These are phyloP conservation scores for Lentinula sp. DNA, from an alignment of 768 basidiomycete genomes.

Conservation along the genomic window DNA sequence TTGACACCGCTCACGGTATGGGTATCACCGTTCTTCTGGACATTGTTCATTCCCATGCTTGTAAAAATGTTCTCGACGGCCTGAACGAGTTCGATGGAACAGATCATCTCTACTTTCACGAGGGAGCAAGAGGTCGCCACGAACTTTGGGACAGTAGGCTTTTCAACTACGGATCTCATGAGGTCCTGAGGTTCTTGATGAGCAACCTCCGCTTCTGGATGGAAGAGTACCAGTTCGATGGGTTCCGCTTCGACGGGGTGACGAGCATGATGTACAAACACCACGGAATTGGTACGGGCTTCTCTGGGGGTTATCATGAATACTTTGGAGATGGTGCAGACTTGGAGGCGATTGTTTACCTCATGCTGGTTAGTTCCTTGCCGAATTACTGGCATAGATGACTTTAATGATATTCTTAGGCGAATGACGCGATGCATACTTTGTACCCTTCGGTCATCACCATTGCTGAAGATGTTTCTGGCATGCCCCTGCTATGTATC, in stretches of 20 bases:
- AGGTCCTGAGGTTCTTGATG: slow-evolving; percentile 90
- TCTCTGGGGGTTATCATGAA: slow-evolving; percentile 97
- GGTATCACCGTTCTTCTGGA: slow-evolving; percentile 93
- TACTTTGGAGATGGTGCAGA: slow-evolving; percentile 89
- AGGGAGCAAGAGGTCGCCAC: slow-evolving; percentile 83
- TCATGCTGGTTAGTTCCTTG: slow-evolving; percentile 77
- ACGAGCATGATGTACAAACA: slow-evolving; percentile 99
- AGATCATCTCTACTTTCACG: slow-evolving; percentile 97
- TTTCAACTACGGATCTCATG: slow-evolving; percentile 95
- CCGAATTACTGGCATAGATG: neutral
- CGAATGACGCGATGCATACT: slow-evolving; percentile 83
- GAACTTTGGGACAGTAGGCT: slow-evolving; percentile 97
- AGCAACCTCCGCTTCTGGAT: slow-evolving; percentile 95
- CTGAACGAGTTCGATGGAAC: slow-evolving; percentile 96
- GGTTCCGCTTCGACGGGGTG: slow-evolving; percentile 97
- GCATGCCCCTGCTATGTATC: slow-evolving; percentile 92
- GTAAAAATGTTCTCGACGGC: slow-evolving; percentile 95
- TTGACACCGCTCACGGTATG: slow-evolving; percentile 93
- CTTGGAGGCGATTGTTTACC: slow-evolving; percentile 85
- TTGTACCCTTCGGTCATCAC: slow-evolving; percentile 80
- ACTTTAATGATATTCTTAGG: slow-evolving; percentile 40
- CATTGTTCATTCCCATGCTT: slow-evolving; percentile 96
- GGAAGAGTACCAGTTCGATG: slow-evolving; percentile 94
- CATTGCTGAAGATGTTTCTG: slow-evolving; percentile 98
- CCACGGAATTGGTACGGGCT: slow-evolving; percentile 96